A percentile compares a stretch with the other conserved stretches of the same genome.
These are phyloP conservation scores for Malassezia brasiliensis DNA, from an alignment of 1,284 basidiomycete species.

Conservation along the genomic window DNA sequence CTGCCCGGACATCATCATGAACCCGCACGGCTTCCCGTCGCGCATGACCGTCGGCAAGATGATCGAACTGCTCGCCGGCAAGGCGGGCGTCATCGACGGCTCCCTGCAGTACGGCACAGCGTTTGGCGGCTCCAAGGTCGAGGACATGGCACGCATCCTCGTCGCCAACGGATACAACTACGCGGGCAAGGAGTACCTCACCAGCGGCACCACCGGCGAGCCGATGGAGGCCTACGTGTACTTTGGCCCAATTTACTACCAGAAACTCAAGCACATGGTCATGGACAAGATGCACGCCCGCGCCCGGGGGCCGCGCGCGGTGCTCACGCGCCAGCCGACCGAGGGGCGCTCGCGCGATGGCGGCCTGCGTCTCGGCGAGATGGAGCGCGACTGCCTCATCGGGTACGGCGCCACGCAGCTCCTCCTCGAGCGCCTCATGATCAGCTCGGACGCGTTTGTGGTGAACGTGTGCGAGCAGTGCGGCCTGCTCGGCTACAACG, in stretches of 20 bases:
- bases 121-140: conserved; percentile 97
- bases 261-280: conserved; percentile 56
- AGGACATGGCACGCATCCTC: conserved; percentile 92
- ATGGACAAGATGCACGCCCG: conserved; percentile 98
- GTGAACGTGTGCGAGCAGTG: conserved; percentile 87
- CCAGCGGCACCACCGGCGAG: conserved; percentile 93
- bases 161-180: conserved; percentile 95
- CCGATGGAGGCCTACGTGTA: conserved; percentile 92
- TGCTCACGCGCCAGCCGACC: conserved; percentile 91
- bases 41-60: conserved; percentile 99
- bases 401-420: conserved; percentile 70
- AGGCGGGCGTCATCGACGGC: conserved; percentile 66
- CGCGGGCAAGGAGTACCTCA: conserved; percentile 94
- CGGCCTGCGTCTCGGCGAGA: conserved; percentile 91
- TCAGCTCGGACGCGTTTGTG: conserved; percentile 79
- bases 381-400: conserved; percentile 78
- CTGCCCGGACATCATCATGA: conserved; percentile 96
- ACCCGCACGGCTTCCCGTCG: conserved; percentile 98
- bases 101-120: conserved; percentile 84
- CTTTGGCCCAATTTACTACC: conserved; percentile 98
- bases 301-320: conserved; percentile 80
- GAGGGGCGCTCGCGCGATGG: conserved; percentile 96
- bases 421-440: conserved; percentile 90
- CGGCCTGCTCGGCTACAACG: conserved; percentile 82
- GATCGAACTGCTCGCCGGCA: conserved; percentile 91